Base-by-base conservation (phyloP, 768 basidiomycete genomes). In the Mycena galopus region DNA sequence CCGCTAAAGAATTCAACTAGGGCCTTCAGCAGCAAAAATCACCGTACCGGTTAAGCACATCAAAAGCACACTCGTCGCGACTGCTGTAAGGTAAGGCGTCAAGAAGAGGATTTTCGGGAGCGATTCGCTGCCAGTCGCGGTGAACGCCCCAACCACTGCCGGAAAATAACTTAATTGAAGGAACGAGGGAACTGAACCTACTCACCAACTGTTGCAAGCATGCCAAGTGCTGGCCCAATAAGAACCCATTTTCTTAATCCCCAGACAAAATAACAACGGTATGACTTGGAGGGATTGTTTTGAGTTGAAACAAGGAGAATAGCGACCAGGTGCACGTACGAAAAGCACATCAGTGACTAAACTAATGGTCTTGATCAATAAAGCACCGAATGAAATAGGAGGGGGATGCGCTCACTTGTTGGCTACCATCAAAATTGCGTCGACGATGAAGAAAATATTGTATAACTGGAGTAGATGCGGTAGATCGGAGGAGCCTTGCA, bases 221-320 rank as follows among this genome's bases (percentile, higher is more conserved):
- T 50, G 4, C 44, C 57, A 27, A 67, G 7, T 47, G 7, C 56
- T 37, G 66, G 66, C 47, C 57, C 44, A 25, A 67, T 50, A n/a
- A 67, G 44, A 35, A 67, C 25, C 23, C 33, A 27, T 44, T 67
- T 67, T 27, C 12, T 67, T 30, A 44, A 58, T 51, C 66, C 57
- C 66, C 66, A 68, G 23, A 68, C 44, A 39, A 60, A 7, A 39
- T 68, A 61, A 37, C 67, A 68, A 29, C 67, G 67, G 51, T 68
- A 68, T 59, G 44, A 35, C 67, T 68, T 16, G 4, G 14, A 55
- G 8, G 57, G 35, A 47, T 21, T 23, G 25, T 50, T 19, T 59
- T 59, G 32, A 61, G 47, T 39, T 29, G 4, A 25, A 44, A 25
- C 10, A 37, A 19, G 19, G 30, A 35, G 59, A 51, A 29, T 37